Base-by-base conservation (phyloP, 306 rosid genomes). In the Cyclanthera cordifolia region DNA sequence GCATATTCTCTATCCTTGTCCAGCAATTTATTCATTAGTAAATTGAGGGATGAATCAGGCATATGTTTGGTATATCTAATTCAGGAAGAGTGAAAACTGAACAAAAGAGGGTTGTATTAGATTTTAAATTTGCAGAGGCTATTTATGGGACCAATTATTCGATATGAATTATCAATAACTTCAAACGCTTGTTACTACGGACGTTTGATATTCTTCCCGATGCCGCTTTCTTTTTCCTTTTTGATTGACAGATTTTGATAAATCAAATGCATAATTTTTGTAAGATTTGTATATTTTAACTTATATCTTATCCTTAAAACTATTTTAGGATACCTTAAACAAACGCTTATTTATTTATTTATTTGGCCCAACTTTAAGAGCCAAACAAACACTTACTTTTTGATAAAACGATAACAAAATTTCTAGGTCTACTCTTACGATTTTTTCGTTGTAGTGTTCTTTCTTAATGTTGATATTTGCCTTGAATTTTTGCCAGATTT, bases 401-500 rank as follows among this genome's bases (percentile, higher is more conserved):
- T 14, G 47, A 34, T 17, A 49, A 34, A 60, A 17, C 37, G 16
- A 60, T 37, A 19, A 5, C 25, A 60, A 55, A 60, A 8, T 11
- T 60, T 32, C 15, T 37, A 60, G 28, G 11, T 17, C 11, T 48
- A 37, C 8, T 23, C 48, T 2, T 32, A 27, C 27, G 1, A 8
- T 37, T 17, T 60, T 60, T 60, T 37, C 10, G 1, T 34, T 17
- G 15, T 60, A 63, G 51, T 41, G 14, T 37, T 37, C 19, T 20
- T 41, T 63, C 69, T 23, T 63, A 39, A 63, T 21, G 51, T 20
- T 41, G 69, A 39, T 43, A 20, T 43, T 64, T 70, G 60, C 67
- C 67, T 63, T 58, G 30, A 6, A 24, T 61, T 20, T 51, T 47
- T 46, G 34, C 75, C 85, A 93, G 98, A 86, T 81, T 64, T 81